Evolutionary conservation across 805 yeast genomes (phyloP), one percentile per base, ranked within the genome.

Genomic region (Saccharomycopsis amapae): DNA sequence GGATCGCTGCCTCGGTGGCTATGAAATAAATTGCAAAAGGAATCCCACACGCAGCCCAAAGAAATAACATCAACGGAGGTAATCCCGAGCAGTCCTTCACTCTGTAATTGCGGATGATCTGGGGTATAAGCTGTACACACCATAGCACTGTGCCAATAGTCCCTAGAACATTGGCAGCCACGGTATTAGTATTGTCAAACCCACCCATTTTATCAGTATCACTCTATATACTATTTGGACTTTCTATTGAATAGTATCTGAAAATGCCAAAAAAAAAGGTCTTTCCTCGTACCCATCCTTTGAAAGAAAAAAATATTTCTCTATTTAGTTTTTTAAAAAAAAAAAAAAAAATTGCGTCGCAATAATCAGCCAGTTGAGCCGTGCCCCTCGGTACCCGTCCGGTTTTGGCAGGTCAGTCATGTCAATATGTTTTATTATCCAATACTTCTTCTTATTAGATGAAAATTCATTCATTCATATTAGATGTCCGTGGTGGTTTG

Each of bases 41-140:
- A 1, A 87, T 72, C 5, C 95, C 96, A 45, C 78, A 72, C 3
- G 61, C 60, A 3, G 85, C 78, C 96, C 97, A 89, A 20, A 87
- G 62, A 48, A 86, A 74, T 77, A 86, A 73, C 96, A 90, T 88
- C 30, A 74, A n/a, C 4, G 89, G 88, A 1, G 95, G 96, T 7
- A 89, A 64, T 0, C 97, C 97, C 23, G 79, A 83, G 49, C 95
- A 84, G 58, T 87, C 78, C 56, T 90, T 87, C 6, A 74, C 73
- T 48, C 71, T 69, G 65, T 75, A 88, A 59, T 90, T 89, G 59
- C 78, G 70, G 47, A 78, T 68, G 38, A 89, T 80, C 58, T 85
- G 97, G 1, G 97, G 97, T 1, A 88, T 70, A 53, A 90, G 66
- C 64, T 90, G 97, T 53, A 89, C 67, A 62, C 97, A 89, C 97